A percentile compares a stretch with the other conserved stretches of the same genome.
Conservation (phyloP, 805 yeast genomes). For the Metschnikowia gelsemii region DNA sequence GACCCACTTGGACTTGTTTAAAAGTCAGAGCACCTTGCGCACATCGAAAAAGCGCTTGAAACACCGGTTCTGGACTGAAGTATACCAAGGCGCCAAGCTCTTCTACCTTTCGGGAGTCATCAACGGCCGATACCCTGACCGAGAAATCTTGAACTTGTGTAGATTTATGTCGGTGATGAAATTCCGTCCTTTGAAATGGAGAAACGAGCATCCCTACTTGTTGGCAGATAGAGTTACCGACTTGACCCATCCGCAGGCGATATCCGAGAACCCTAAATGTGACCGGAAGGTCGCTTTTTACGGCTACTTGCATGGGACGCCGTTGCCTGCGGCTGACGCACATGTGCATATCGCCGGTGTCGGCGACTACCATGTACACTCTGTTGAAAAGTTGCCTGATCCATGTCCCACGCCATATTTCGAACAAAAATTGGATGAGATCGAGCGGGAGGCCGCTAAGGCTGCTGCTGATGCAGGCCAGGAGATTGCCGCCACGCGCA, state of each 20-base stretch:
- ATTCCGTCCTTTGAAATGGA: slow-evolving; percentile 98
- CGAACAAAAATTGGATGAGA: slow-evolving; percentile 80
- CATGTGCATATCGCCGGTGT: slow-evolving; percentile 93
- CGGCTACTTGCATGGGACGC: slow-evolving; percentile 94
- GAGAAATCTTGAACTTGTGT: slow-evolving; percentile 88
- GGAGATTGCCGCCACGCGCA: slow-evolving; percentile 47
- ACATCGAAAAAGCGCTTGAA: slow-evolving; percentile 89
- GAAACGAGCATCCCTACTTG: slow-evolving; percentile 96
- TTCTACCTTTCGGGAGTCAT: slow-evolving; percentile 93
- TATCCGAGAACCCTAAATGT: slow-evolving; percentile 75
- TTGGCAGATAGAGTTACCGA: slow-evolving; percentile 91
- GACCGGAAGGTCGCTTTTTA: slow-evolving; percentile 90
- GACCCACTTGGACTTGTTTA: slow-evolving; percentile 93
- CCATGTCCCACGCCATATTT: slow-evolving; percentile 98
- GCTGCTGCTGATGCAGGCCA: slow-evolving; percentile 63
- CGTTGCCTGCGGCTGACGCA: slow-evolving; percentile 65
- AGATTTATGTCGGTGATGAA: slow-evolving; percentile 96
- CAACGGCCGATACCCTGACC: slow-evolving; percentile 96
- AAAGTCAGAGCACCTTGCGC: slow-evolving; percentile 82
- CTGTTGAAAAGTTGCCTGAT: slow-evolving; percentile 89
- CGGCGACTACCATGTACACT: slow-evolving; percentile 78
- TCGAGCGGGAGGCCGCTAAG: slow-evolving; percentile 70
- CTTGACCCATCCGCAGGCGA: slow-evolving; percentile 83
- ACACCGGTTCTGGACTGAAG: slow-evolving; percentile 98
- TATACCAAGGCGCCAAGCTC: slow-evolving; percentile 94